Conservation (phyloP, 108 stramenopile genomes). For the Ochromonas danica region DNA sequence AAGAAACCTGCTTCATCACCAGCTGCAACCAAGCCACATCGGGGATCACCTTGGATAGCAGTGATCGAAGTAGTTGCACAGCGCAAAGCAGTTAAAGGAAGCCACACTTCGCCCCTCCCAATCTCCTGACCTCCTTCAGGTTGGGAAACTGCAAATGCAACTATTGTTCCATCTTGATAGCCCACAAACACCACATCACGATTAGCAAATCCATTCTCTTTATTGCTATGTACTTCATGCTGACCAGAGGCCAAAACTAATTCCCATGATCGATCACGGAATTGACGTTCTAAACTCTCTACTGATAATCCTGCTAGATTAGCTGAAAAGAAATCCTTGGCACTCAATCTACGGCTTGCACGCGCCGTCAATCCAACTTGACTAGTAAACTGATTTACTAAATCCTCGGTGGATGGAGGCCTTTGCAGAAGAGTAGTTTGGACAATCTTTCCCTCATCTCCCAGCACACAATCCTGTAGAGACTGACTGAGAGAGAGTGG, state of each 20-base stretch:
- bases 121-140: neutral
- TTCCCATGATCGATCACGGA: conserved; percentile 11
- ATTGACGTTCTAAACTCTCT: neutral
- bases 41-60: neutral
- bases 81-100: neutral
- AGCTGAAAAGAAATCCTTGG: neutral
- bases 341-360: neutral
- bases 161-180: neutral
- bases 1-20: neutral
- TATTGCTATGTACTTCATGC: neutral
- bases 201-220: neutral
- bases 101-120: neutral
- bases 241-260: neutral
- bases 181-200: neutral
- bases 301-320: neutral
- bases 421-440: too few species aligned
- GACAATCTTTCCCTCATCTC: too few species aligned
- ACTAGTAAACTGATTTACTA: too few species aligned
- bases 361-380: too few species aligned
- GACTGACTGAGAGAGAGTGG: too few species aligned
- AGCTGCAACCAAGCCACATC: neutral
- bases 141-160: neutral
- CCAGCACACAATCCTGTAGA: too few species aligned
- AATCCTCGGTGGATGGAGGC: too few species aligned
- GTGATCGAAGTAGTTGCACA: neutral